These are phyloP conservation scores for Fraxinus quadrangulata DNA, from an alignment of 257 asterid species.

Conservation along the genomic window DNA sequence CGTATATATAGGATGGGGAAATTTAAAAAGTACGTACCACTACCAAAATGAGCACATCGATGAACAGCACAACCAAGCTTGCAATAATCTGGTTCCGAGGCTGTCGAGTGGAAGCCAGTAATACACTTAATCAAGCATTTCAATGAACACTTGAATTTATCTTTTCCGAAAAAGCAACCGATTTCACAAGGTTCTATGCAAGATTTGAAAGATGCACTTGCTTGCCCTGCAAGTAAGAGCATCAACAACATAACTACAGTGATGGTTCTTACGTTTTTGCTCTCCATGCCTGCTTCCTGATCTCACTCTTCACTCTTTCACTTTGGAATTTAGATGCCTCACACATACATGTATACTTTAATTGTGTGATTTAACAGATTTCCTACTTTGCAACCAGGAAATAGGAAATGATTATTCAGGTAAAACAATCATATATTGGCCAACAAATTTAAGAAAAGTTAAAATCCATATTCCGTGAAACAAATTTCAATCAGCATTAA, in stretches of 20 bases:
- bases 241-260: neutral
- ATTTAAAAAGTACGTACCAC: neutral
- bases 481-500: no score
- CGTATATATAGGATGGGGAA: no score
- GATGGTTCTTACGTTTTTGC: neutral
- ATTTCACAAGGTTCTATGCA: neutral
- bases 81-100: constrained; percentile 9
- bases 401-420: no score
- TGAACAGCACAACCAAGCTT: constrained; percentile 15
- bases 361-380: no score
- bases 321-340: neutral
- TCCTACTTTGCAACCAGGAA: no score
- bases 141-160: neutral
- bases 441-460: no score
- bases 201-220: constrained; percentile 6
- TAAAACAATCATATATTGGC: no score
- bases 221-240: neutral
- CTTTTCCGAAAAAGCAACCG: neutral
- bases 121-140: neutral
- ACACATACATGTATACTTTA: no score
- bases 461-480: no score
- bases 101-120: neutral
- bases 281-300: neutral
- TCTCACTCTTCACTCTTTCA: neutral
- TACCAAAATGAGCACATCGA: constrained; percentile 8